phyloP scores from a whole-genome alignment of 2,329 filamentous ascomycete species.

The Mollisiaceae sp. region DNA sequence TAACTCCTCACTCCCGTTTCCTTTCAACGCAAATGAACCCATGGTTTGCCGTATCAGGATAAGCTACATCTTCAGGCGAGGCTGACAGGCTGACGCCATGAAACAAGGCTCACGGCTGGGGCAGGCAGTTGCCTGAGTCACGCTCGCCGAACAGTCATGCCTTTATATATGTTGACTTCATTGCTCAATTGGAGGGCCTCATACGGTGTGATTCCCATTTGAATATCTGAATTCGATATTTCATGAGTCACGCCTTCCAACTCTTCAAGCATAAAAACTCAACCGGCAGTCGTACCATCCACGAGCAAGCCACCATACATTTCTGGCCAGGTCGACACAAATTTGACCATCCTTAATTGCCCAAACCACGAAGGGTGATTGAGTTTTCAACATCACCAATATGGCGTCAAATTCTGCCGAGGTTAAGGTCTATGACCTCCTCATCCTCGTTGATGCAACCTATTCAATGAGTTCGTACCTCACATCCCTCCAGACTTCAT shows the following conservation, averaged over 20 bases:
- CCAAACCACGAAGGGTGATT: not conserved
- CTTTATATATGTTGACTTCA: not conserved
- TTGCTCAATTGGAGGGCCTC: conserved; percentile 1
- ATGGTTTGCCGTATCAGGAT: not conserved
- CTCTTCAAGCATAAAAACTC: conserved; percentile 1
- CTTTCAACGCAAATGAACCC: not conserved
- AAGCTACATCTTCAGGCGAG: not conserved
- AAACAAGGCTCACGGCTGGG: not conserved
- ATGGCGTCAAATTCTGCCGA: not conserved
- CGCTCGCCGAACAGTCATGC: conserved; percentile 2
- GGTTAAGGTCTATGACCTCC: conserved; percentile 25
- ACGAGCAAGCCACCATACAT: not conserved
- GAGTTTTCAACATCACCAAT: not conserved
- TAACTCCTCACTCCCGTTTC: not conserved
- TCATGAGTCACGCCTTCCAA: conserved; percentile 8
- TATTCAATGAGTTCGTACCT: conserved; percentile 26
- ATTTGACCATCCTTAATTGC: not conserved
- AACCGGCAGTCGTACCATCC: not conserved
- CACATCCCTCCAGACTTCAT: conserved; percentile 18
- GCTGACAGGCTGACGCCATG: not conserved
- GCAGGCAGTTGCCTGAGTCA: conserved; percentile 5
- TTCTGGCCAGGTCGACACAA: not conserved
- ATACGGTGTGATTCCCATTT: not conserved
- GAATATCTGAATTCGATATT: not conserved
- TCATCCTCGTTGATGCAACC: conserved; percentile 28